Evolutionary conservation across 257 asterid species (phyloP).

Genomic region (Oldenlandia corymbosa): DNA sequence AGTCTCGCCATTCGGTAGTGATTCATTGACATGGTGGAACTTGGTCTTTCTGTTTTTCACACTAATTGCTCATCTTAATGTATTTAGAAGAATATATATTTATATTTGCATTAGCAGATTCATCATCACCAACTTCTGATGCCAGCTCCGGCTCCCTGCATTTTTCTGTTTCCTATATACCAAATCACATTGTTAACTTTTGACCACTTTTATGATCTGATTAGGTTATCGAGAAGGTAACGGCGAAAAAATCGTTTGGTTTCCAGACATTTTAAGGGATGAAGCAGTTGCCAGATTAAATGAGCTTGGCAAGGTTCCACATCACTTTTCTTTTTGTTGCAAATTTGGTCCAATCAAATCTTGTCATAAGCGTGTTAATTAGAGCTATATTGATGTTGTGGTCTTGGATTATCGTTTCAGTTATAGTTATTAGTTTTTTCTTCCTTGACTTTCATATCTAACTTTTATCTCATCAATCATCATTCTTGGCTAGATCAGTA

Average conservation of each 20-base stretch:
- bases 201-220: slow-evolving; percentile 12
- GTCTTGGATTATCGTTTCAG: neutral
- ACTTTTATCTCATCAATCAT: neutral
- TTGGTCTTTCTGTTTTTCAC: neutral
- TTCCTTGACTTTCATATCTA: neutral
- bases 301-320: slow-evolving; percentile 76
- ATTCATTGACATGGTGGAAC: neutral
- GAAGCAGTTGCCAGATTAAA: slow-evolving; percentile 76
- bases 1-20: neutral
- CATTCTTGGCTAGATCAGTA: neutral
- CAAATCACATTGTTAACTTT: neutral
- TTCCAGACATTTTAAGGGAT: slow-evolving; percentile 55
- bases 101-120: neutral
- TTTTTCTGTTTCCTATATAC: slow-evolving; percentile 1
- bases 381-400: neutral
- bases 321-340: slow-evolving; percentile 13
- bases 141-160: neutral
- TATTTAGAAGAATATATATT: neutral
- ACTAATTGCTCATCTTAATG: neutral
- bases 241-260: slow-evolving; percentile 25
- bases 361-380: neutral
- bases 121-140: neutral
- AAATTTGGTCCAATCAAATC: neutral
- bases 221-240: slow-evolving; percentile 39
- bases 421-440: neutral